Conservation (phyloP, 2,329 filamentous ascomycete species). For the Ophiostoma ulmi region DNA sequence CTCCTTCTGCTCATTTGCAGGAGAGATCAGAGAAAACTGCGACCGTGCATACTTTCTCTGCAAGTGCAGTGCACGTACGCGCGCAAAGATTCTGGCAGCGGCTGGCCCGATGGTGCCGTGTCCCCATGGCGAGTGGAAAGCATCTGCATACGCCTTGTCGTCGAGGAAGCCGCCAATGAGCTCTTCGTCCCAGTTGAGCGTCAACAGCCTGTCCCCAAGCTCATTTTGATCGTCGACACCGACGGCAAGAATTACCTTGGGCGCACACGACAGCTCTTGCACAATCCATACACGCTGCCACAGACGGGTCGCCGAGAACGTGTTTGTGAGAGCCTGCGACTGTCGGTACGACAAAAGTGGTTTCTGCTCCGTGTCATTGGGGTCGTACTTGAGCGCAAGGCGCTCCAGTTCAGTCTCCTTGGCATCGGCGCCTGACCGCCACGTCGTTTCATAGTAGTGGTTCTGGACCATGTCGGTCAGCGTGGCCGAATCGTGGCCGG, state of each 20-base stretch:
- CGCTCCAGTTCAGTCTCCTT: neutral
- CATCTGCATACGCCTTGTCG: neutral
- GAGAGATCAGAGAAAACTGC: neutral
- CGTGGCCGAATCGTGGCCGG: neutral
- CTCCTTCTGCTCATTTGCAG: neutral
- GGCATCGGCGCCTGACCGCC: neutral
- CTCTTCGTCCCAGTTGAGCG: conserved; percentile 23
- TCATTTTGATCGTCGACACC: neutral
- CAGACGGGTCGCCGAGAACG: neutral
- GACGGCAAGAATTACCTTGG: conserved; percentile 16
- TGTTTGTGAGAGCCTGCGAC: neutral
- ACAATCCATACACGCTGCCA: conserved; percentile 27
- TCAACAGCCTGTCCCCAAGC: neutral
- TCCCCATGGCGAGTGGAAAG: neutral
- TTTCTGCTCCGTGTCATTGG: neutral
- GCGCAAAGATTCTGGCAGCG: neutral
- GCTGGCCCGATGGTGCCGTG: neutral
- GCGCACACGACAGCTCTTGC: conserved; percentile 25
- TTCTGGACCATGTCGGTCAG: neutral
- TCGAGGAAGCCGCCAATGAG: conserved; percentile 23
- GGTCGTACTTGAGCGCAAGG: neutral
- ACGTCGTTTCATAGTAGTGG: neutral
- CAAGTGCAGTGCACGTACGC: neutral
- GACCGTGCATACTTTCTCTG: conserved; percentile 7
- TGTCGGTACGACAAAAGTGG: neutral